Percentiles rank a stretch among this genome's conserved stretches.
phyloP scores from a whole-genome alignment of 73 alveolate genomes.

The Stentor coeruleus region DNA sequence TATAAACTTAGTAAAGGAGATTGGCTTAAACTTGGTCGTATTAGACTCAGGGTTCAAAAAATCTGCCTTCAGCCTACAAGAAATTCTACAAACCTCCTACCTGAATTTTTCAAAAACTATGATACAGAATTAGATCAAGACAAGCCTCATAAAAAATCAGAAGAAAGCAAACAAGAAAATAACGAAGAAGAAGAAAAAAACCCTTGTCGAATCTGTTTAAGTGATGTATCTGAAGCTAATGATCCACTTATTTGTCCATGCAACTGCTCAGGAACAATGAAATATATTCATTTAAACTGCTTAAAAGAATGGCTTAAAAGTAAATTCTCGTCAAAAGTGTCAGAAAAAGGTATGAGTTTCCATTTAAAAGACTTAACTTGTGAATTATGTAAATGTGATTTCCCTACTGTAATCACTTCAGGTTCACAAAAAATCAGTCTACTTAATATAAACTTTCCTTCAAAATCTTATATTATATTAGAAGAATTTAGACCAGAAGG shows the following conservation, averaged over 20 bases:
- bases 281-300: constrained; percentile 47
- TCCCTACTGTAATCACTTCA: neutral
- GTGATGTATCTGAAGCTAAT: constrained; percentile 29
- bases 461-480: neutral
- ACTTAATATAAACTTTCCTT: neutral
- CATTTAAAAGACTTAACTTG: neutral
- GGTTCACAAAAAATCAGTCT: neutral
- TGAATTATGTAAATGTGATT: neutral
- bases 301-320: constrained; percentile 47
- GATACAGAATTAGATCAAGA: neutral
- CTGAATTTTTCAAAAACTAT: neutral
- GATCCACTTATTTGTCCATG: constrained; percentile 51
- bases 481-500: neutral
- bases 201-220: constrained; percentile 43
- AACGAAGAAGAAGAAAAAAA: neutral
- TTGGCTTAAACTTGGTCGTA: neutral
- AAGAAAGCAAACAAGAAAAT: too few species aligned
- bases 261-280: constrained; percentile 47
- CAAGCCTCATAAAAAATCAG: too few species aligned
- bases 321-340: neutral
- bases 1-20: neutral
- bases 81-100: neutral
- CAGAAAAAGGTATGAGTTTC: constrained; percentile 1
- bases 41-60: neutral
- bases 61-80: neutral